phyloP scores from a whole-genome alignment of 1,284 basidiomycete species.

The Trichosporon faecale region DNA sequence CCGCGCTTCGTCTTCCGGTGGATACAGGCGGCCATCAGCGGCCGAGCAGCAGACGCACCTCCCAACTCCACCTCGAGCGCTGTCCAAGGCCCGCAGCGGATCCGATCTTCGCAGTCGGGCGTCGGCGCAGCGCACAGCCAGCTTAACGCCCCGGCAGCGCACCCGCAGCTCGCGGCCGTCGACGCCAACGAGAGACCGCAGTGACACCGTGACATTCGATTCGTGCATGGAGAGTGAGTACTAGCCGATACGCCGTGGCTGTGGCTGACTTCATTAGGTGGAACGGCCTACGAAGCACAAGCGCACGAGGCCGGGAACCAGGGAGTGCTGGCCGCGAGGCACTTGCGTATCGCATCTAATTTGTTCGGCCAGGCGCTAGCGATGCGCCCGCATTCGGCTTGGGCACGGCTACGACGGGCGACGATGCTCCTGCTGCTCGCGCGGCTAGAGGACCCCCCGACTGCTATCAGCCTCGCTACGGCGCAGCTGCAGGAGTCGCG shows the following conservation, averaged over 20 bases:
- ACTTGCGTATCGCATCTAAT: slow-evolving; percentile 43
- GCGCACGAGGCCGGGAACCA: slow-evolving; percentile 37
- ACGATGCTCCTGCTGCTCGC: slow-evolving; percentile 43
- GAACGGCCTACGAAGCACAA: slow-evolving; percentile 45
- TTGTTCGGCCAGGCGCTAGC: slow-evolving; percentile 39
- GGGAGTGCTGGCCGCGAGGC: slow-evolving; percentile 46
- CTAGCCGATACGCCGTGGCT: not conserved
- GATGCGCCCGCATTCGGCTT: slow-evolving; percentile 29
- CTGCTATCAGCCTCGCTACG: slow-evolving; percentile 21
- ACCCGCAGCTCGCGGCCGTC: not conserved
- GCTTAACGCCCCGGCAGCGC: not conserved
- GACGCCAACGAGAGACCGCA: not conserved
- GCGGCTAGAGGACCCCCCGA: slow-evolving; percentile 33
- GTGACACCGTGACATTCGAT: not conserved
- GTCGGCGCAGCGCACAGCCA: not conserved
- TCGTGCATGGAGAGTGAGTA: slow-evolving; percentile 47
- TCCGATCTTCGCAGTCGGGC: not conserved
- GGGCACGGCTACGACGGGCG: slow-evolving; percentile 39
- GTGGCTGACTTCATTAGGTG: slow-evolving; percentile 26
- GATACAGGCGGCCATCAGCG: not conserved
- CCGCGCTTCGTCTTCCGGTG: not conserved
- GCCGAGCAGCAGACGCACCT: not conserved
- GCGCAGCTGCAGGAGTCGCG: slow-evolving; percentile 37
- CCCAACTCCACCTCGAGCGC: not conserved
- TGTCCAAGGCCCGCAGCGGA: not conserved